A percentile compares a stretch with the other conserved stretches of the same genome.
phyloP scores from a whole-genome alignment of 1,284 basidiomycete species.

The Microbotryomycetes sp. region DNA sequence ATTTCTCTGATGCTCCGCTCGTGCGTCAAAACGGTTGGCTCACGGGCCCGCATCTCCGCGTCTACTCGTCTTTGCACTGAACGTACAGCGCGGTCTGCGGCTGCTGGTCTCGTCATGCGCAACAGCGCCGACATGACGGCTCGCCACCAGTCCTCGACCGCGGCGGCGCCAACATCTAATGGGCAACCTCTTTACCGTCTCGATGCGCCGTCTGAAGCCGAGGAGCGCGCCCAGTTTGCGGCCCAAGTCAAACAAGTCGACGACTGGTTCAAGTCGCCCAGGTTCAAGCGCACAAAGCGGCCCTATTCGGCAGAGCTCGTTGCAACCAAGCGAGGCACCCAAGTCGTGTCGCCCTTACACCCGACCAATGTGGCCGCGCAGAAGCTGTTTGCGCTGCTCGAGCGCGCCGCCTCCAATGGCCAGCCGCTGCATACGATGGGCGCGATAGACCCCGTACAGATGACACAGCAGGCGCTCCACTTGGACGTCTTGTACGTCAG shows the following conservation, averaged over 20 bases:
- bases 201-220: constrained; percentile 54
- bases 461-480: constrained; percentile 92
- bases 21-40: too few relatives aligned
- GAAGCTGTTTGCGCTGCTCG: constrained; percentile 66
- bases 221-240: constrained; percentile 61
- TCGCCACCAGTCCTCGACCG: neutral
- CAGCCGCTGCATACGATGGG: constrained; percentile 77
- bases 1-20: too few relatives aligned
- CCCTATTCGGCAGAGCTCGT: constrained; percentile 71
- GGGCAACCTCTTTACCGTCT: constrained; percentile 49
- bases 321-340: constrained; percentile 79
- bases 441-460: constrained; percentile 83
- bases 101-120: too few relatives aligned
- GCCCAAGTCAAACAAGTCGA: constrained; percentile 57
- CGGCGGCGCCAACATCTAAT: neutral
- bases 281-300: constrained; percentile 65
- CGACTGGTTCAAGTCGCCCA: constrained; percentile 63
- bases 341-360: constrained; percentile 64
- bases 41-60: too few relatives aligned
- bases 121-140: too few relatives aligned
- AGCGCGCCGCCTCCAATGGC: constrained; percentile 56
- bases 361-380: constrained; percentile 68
- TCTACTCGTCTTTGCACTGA: too few relatives aligned
- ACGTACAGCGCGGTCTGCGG: too few relatives aligned
- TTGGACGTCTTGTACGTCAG: constrained; percentile 92